These are phyloP conservation scores for Termitomyces sp. DNA, from an alignment of 768 basidiomycete species.

Conservation along the genomic window DNA sequence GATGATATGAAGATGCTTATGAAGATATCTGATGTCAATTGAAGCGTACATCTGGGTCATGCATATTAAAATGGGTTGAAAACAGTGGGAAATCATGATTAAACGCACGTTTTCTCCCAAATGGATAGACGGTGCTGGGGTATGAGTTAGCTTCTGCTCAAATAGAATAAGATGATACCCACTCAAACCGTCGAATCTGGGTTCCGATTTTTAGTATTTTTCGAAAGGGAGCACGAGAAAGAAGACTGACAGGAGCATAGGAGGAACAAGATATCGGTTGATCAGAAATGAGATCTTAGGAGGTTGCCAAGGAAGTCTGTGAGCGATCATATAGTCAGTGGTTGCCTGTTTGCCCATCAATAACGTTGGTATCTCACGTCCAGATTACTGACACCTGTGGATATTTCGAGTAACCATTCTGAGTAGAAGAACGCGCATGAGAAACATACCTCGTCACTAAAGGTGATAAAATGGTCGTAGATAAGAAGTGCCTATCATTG, in stretches of 20 bases:
- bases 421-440: background rate
- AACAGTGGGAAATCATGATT: background rate
- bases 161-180: background rate
- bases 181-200: background rate
- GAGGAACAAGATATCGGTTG: slow-evolving; percentile 1
- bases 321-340: background rate
- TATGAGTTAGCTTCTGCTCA: no score
- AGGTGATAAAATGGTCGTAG: slow-evolving; percentile 2
- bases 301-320: background rate
- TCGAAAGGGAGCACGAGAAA: background rate
- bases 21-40: background rate
- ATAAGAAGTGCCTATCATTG: background rate
- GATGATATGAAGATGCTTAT: background rate
- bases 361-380: background rate
- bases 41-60: background rate
- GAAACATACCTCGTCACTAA: background rate
- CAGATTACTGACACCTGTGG: background rate
- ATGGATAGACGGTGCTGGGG: background rate
- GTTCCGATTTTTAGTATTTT: background rate
- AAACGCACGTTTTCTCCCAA: background rate
- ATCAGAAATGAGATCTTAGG: slow-evolving; percentile 2
- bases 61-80: background rate
- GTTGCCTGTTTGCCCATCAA: background rate
- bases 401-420: background rate
- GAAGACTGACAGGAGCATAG: background rate